phyloP scores from a whole-genome alignment of 768 basidiomycete species.

The Lactarius quietus region DNA sequence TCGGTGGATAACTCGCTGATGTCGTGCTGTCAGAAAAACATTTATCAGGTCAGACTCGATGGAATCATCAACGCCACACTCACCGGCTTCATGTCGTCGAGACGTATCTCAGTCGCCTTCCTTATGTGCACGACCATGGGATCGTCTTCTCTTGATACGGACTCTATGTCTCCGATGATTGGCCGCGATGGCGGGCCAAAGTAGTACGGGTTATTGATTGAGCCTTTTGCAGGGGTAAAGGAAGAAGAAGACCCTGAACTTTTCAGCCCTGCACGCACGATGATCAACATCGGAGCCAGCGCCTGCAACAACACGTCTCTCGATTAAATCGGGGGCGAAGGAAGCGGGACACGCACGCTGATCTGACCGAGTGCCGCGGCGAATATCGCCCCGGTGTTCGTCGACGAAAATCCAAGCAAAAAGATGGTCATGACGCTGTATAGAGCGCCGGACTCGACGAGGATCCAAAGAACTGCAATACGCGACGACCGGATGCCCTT shows the following conservation, averaged over 20 bases:
- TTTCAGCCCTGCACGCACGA: conserved; percentile 11
- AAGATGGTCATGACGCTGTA: conserved; percentile 11
- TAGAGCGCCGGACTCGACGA: conserved; percentile 22
- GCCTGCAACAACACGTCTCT: neutral
- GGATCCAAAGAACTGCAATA: conserved; percentile 14
- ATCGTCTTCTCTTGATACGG: neutral
- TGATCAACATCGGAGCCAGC: conserved; percentile 16
- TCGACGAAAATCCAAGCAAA: conserved; percentile 11
- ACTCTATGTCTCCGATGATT: neutral
- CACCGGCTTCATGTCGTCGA: neutral
- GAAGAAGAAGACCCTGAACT: neutral
- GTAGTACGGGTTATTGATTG: neutral
- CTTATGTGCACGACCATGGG: neutral
- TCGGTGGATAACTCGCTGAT: neutral
- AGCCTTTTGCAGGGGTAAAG: neutral
- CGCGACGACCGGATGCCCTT: neutral
- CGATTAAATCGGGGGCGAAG: neutral
- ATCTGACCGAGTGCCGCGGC: conserved; percentile 13
- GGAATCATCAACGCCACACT: neutral
- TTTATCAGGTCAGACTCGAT: neutral
- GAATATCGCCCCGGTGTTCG: conserved; percentile 9
- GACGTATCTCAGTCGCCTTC: conserved; percentile 11
- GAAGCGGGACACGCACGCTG: conserved; percentile 7
- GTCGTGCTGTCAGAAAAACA: neutral
- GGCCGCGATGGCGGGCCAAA: neutral